A percentile compares a stretch with the other conserved stretches of the same genome.
phyloP scores from a whole-genome alignment of 1,284 basidiomycete species.

The Crucibulum parvulum region DNA sequence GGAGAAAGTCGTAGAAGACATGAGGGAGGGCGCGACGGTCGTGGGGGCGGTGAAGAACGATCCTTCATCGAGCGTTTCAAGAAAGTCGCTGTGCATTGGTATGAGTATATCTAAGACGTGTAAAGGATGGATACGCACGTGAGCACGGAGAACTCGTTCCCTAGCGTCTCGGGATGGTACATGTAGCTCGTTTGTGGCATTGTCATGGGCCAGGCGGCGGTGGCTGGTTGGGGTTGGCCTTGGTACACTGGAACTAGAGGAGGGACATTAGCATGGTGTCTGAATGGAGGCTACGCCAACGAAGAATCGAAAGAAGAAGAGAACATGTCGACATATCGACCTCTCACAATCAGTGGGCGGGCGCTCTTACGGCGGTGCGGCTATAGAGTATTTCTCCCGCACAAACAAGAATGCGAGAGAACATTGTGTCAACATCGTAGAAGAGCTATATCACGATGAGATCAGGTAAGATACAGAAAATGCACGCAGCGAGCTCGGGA shows the following conservation, averaged over 20 bases:
- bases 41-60: conserved; percentile 68
- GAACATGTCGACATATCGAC: no score
- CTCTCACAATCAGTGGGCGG: no score
- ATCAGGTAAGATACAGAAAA: no score
- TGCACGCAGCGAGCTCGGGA: no score
- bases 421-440: no score
- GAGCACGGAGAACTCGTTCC: conserved; percentile 83
- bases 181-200: conserved; percentile 56
- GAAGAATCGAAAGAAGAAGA: no score
- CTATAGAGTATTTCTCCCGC: no score
- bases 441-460: no score
- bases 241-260: conserved; percentile 41
- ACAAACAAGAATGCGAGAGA: no score
- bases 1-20: conserved; percentile 1
- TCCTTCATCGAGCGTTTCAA: conserved; percentile 79
- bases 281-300: no score
- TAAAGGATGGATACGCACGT: conserved; percentile 56
- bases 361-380: no score
- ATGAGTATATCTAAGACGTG: conserved; percentile 1
- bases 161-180: conserved; percentile 73
- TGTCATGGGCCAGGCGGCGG: conserved; percentile 61
- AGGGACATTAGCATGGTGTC: background rate
- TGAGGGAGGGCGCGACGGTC: conserved; percentile 41
- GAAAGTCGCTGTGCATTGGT: conserved; percentile 67
- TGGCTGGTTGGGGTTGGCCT: conserved; percentile 34